Conservation (phyloP, 441 rosid species). For the Macaranga tanarius region DNA sequence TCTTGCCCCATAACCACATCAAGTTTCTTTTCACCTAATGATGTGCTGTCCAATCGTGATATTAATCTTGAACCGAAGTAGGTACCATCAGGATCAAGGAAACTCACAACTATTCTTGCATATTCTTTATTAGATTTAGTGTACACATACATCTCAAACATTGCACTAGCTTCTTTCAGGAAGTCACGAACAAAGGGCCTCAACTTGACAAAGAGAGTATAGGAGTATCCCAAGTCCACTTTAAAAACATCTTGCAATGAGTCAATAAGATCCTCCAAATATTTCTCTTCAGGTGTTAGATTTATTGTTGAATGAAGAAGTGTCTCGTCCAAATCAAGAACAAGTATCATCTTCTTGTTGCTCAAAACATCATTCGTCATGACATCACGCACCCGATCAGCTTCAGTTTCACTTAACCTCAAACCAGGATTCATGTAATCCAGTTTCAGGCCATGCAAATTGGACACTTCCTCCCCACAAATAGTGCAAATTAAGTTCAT, state of each 20-base stretch:
- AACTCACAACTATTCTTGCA: not conserved
- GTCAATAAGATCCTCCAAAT: not conserved
- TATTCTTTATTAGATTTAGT: not conserved
- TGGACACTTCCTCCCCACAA: not conserved
- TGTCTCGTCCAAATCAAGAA: constrained; percentile 19
- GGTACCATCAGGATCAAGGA: constrained; percentile 11
- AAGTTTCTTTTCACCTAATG: not conserved
- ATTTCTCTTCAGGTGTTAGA: not conserved
- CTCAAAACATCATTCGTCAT: not conserved
- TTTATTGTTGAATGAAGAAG: not conserved
- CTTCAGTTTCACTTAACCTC: not conserved
- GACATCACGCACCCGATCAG: not conserved
- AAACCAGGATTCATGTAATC: not conserved
- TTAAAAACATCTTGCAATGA: not conserved
- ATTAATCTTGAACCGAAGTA: constrained; percentile 10
- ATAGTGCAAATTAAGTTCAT: not conserved
- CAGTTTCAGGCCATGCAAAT: not conserved
- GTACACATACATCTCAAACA: constrained; percentile 14
- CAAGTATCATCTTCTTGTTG: constrained; percentile 4
- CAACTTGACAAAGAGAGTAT: not conserved
- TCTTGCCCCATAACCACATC: constrained; percentile 4
- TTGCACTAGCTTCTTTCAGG: constrained; percentile 3
- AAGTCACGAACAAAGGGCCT: constrained; percentile 5
- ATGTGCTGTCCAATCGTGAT: not conserved
- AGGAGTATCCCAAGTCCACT: not conserved